Conservation (phyloP, 202 grass and related monocot species). For the Zizania palustris region DNA sequence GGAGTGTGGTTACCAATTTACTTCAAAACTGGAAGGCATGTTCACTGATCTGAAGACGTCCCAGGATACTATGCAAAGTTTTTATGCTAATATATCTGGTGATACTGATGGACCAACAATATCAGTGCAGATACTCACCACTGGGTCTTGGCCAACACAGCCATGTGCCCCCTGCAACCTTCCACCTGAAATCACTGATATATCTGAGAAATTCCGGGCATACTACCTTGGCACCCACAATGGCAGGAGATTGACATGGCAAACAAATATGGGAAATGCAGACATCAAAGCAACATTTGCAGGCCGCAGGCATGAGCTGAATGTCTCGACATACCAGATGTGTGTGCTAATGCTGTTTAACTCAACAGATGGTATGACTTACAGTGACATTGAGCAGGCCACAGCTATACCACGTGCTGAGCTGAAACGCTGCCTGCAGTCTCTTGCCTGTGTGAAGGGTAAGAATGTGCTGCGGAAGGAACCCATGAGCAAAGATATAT, state of each 20-base stretch:
- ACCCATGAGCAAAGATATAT: conserved; percentile 79
- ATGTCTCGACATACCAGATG: conserved; percentile 83
- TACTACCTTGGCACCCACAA: conserved; percentile 78
- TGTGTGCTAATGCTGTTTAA: conserved; percentile 73
- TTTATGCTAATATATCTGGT: conserved; percentile 23
- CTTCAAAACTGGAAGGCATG: conserved; percentile 53
- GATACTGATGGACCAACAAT: conserved; percentile 17
- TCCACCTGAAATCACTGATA: conserved; percentile 53
- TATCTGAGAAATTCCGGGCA: conserved; percentile 60
- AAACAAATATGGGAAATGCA: conserved; percentile 72
- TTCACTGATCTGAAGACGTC: conserved; percentile 51
- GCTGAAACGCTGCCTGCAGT: conserved; percentile 79
- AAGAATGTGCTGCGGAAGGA: conserved; percentile 80
- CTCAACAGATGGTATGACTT: conserved; percentile 47
- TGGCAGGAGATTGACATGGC: conserved; percentile 72
- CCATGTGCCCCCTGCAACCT: conserved; percentile 46
- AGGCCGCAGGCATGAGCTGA: conserved; percentile 66
- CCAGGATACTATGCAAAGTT: conserved; percentile 40
- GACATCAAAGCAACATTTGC: conserved; percentile 76
- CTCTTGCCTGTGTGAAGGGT: conserved; percentile 70
- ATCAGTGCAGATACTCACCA: conserved; percentile 46
- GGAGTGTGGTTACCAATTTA: conserved; percentile 49
- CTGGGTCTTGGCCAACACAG: conserved; percentile 51
- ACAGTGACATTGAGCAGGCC: conserved; percentile 57
- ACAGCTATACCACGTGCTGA: conserved; percentile 64